Evolutionary conservation across 495 filamentous ascomycete genomes (phyloP), one percentile per base, ranked within the genome.

Genomic region (Elasticomyces elasticus): DNA sequence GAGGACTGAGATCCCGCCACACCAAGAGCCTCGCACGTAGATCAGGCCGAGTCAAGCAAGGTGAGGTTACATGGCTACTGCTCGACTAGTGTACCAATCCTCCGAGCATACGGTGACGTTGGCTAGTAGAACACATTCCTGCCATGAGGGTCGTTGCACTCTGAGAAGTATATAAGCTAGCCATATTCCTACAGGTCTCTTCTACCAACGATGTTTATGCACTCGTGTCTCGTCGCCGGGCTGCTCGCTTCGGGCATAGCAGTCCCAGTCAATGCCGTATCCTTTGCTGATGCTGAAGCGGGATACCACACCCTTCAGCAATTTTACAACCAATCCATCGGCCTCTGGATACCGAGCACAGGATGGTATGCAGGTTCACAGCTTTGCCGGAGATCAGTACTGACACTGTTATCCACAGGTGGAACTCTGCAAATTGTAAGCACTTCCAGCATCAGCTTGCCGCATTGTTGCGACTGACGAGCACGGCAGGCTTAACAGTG

Each of bases 281-380:
- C 42, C 10, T 7, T 45, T 4, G 20, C 19, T 12, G 27, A 51
- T 23, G 60, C 60, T 13, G 44, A 53, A 35, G 20, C 30, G 13
- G 44, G 38, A 20, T 63, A 58, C 28, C 24, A 57, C 28, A 23
- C 41, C 1, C 48, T 63, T 1, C 61, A 63, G 41, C 25, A 42
- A 46, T 61, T 58, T 53, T 63, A 63, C 47, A 54, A 60, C 28
- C 17, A 61, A 31, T 56, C 52, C 10, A 61, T 54, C 17, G 61
- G 61, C 9, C 40, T 63, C 4, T 63, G 54, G 49, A 51, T 60
- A 15, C 56, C 56, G 17, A 53, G 41, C 1, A 54, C 61, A 19
- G 57, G 43, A 27, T 41, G 19, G 38, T 42, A 5, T 1, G 49
- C 1, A 45, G 11, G 15, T 22, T 26, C 5, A 12, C 31, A 37